A percentile compares a stretch with the other conserved stretches of the same genome.
Conservation (phyloP, 176 grass and related monocot species). For the Typha latifolia region DNA sequence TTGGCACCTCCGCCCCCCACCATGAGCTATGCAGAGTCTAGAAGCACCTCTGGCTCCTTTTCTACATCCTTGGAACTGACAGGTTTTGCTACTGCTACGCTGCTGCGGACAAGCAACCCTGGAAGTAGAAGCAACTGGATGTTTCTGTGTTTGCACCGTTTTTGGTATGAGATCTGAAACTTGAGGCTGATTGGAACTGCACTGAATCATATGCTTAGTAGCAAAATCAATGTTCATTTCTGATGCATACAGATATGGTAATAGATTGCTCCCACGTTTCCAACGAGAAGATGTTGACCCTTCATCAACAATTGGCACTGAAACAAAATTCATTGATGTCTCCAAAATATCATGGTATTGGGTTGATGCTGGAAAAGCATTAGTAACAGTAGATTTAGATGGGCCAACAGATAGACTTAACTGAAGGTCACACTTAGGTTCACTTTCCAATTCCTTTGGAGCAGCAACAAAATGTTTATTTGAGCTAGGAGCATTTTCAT, state of each 20-base stretch:
- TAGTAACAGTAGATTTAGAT: slow-evolving; percentile 15
- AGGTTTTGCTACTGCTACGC: background rate
- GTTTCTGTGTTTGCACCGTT: background rate
- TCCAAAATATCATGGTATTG: slow-evolving; percentile 7
- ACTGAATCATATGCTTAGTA: background rate
- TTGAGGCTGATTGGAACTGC: background rate
- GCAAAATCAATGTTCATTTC: no score
- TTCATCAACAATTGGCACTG: slow-evolving; percentile 2
- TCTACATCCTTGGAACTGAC: slow-evolving; percentile 4
- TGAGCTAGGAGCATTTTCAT: slow-evolving; percentile 2
- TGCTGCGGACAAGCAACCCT: background rate
- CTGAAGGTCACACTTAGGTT: slow-evolving; percentile 16
- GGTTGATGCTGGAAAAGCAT: background rate
- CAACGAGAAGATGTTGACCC: slow-evolving; percentile 13
- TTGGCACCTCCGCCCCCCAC: slow-evolving; percentile 33
- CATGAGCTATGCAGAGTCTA: slow-evolving; percentile 13
- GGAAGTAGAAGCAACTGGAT: background rate
- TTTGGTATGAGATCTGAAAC: background rate
- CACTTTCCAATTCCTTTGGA: background rate
- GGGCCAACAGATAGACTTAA: slow-evolving; percentile 18
- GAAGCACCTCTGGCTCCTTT: slow-evolving; percentile 17
- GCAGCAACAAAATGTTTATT: slow-evolving; percentile 13
- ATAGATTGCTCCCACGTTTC: slow-evolving; percentile 6
- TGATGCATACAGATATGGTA: background rate
- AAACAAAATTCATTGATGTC: background rate